Conservation (phyloP, 2,329 filamentous ascomycete species). For the Karstenula rhodostoma region DNA sequence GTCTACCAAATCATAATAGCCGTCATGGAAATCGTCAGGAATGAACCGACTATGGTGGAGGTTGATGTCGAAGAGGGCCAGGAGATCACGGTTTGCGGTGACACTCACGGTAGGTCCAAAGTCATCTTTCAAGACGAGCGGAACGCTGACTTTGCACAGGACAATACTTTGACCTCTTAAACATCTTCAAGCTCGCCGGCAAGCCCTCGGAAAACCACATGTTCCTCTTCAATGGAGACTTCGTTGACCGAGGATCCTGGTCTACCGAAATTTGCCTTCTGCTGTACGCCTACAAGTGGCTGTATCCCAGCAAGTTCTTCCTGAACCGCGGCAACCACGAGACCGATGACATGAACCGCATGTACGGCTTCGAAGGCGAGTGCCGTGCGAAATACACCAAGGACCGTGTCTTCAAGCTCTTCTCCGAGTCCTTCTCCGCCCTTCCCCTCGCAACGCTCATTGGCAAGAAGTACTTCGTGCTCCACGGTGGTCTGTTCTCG, state of each 20-base stretch:
- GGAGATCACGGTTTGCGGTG: slow-evolving; percentile 91
- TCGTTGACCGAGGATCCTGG: slow-evolving; percentile 97
- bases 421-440: slow-evolving; percentile 97
- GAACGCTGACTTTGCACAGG: slow-evolving; percentile 59
- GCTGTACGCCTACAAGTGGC: slow-evolving; percentile 96
- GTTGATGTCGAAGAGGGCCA: slow-evolving; percentile 79
- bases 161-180: slow-evolving; percentile 96
- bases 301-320: slow-evolving; percentile 87
- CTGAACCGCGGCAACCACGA: slow-evolving; percentile 98
- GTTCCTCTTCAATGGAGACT: slow-evolving; percentile 98
- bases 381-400: slow-evolving; percentile 99
- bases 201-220: slow-evolving; percentile 83
- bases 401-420: slow-evolving; percentile 86
- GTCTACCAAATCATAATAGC: slow-evolving; percentile 95
- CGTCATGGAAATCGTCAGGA: slow-evolving; percentile 87
- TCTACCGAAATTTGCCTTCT: slow-evolving; percentile 95
- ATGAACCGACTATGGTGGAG: slow-evolving; percentile 97
- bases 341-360: slow-evolving; percentile 98
- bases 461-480: slow-evolving; percentile 86
- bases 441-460: slow-evolving; percentile 91
- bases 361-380: slow-evolving; percentile 98
- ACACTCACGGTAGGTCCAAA: slow-evolving; percentile 80
- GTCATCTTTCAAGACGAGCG: background rate
- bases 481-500: slow-evolving; percentile 95
- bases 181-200: slow-evolving; percentile 93